A percentile compares a stretch with the other conserved stretches of the same genome.
phyloP scores from a whole-genome alignment of 306 rosid genomes.

The Aeschynomene evenia region DNA sequence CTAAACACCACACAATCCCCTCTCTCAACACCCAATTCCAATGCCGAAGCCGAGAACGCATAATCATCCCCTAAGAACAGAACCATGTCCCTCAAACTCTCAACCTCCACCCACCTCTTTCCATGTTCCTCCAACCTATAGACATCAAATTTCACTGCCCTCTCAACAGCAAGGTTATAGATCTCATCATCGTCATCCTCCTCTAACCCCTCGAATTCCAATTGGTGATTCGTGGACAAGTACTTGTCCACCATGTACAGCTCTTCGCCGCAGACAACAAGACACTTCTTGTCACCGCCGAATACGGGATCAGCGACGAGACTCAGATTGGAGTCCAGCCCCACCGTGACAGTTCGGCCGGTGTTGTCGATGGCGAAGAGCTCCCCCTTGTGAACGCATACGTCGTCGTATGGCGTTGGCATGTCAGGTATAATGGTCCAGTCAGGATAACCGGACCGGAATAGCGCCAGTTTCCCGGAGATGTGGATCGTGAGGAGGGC shows the following conservation, averaged over 20 bases:
- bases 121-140: conserved; percentile 44
- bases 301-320: conserved; percentile 64
- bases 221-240: conserved; percentile 16
- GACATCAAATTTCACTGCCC: conserved; percentile 54
- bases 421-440: conserved; percentile 64
- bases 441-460: conserved; percentile 45
- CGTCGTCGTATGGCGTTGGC: conserved; percentile 77
- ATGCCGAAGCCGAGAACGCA: conserved; percentile 55
- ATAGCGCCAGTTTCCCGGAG: conserved; percentile 72
- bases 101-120: conserved; percentile 58
- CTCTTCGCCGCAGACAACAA: conserved; percentile 63
- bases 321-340: conserved; percentile 28
- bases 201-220: neutral
- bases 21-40: conserved; percentile 42
- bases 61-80: conserved; percentile 79
- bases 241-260: conserved; percentile 68
- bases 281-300: conserved; percentile 84
- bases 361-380: conserved; percentile 65
- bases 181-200: neutral
- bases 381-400: conserved; percentile 40
- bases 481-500: conserved; percentile 70
- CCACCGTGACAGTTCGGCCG: conserved; percentile 59
- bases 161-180: conserved; percentile 45
- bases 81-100: conserved; percentile 56
- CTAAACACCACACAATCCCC: conserved; percentile 68